Evolutionary conservation across 2,329 filamentous ascomycete species (phyloP), one percentile per base, ranked within the genome.

Genomic region (Pseudocercospora eumusae): DNA sequence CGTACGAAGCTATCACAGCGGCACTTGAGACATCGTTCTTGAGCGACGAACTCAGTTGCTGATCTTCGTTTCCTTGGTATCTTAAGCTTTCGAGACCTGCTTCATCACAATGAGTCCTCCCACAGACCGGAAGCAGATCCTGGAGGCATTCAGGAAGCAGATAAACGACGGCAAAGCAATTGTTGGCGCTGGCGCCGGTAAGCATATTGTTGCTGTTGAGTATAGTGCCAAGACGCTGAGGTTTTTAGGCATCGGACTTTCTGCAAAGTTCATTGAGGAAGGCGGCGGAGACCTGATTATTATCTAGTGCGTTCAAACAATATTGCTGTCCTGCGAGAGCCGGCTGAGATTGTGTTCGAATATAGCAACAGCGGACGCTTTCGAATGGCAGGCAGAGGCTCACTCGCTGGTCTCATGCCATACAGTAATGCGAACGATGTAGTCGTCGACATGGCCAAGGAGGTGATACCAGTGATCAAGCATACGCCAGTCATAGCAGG

Each of bases 371-470:
- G 84, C 40, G 88, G 88, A 0, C 83, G 88, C 3, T 91, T 88
- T 72, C 84, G 88, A 9, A 91, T 91, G 88, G 88, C 87, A 0
- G 88, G 88, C 0, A 79, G 85, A 45, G 88, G 88, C 0, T 89
- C 86, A 0, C 75, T 90, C 10, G 87, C 88, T 0, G 88, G 88
- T 0, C 75, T 90, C 55, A 88, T 90, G 86, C 87, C 88, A 0
- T 90, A 88, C 70, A 85, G 86, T 3, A 87, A 90, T 70, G 87
- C 88, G 4, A 90, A 90, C 68, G 83, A 87, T 64, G 83, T 89
- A 1, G 87, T 90, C 0, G 75, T 89, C 0, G 86, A 89, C 33
- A 90, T 90, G 87, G 85, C 87, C 0, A 81, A 77, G 11, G 88
- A 90, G 74, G 84, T 90, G 1, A 79, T 91, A 1, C 87, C 87